Evolutionary conservation across 495 filamentous ascomycete species (phyloP).

Genomic region (Penicillium argentinense): DNA sequence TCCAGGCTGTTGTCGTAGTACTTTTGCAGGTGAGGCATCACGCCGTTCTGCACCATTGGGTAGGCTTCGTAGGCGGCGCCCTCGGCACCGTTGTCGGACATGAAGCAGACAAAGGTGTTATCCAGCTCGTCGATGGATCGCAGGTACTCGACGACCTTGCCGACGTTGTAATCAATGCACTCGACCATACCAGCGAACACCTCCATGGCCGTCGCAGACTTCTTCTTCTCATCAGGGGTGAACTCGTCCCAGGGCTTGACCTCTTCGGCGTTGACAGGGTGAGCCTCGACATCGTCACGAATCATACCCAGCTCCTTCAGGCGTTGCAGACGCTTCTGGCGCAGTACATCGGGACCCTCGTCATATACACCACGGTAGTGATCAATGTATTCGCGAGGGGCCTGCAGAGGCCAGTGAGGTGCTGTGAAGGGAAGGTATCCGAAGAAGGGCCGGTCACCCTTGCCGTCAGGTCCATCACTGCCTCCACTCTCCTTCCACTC

Average conservation of each 20-base stretch:
- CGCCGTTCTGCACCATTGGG: slow-evolving; percentile 53
- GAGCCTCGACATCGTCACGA: slow-evolving; percentile 48
- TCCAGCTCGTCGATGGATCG: slow-evolving; percentile 57
- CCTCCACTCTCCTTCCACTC: slow-evolving; percentile 50
- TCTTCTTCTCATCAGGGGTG: slow-evolving; percentile 47
- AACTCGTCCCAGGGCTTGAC: slow-evolving; percentile 54
- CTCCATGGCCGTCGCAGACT: slow-evolving; percentile 59
- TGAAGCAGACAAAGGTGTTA: slow-evolving; percentile 64
- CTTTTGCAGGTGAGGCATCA: slow-evolving; percentile 55
- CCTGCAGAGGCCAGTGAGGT: slow-evolving; percentile 63
- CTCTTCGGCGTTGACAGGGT: slow-evolving; percentile 54
- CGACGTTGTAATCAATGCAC: slow-evolving; percentile 60
- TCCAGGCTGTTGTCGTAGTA: slow-evolving; percentile 63
- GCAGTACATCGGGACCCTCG: slow-evolving; percentile 54
- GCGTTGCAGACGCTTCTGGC: slow-evolving; percentile 48
- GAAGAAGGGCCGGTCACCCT: slow-evolving; percentile 57
- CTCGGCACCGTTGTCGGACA: slow-evolving; percentile 67
- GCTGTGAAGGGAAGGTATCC: slow-evolving; percentile 60
- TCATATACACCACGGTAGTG: slow-evolving; percentile 59
- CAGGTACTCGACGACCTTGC: slow-evolving; percentile 56
- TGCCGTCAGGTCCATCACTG: slow-evolving; percentile 23
- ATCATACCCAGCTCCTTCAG: slow-evolving; percentile 55
- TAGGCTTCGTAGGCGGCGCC: slow-evolving; percentile 61
- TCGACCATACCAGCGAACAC: slow-evolving; percentile 66
- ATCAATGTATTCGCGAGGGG: slow-evolving; percentile 49